Evolutionary conservation across 208 protist species (phyloP).

Genomic region (Acanthamoeba castellanii): DNA sequence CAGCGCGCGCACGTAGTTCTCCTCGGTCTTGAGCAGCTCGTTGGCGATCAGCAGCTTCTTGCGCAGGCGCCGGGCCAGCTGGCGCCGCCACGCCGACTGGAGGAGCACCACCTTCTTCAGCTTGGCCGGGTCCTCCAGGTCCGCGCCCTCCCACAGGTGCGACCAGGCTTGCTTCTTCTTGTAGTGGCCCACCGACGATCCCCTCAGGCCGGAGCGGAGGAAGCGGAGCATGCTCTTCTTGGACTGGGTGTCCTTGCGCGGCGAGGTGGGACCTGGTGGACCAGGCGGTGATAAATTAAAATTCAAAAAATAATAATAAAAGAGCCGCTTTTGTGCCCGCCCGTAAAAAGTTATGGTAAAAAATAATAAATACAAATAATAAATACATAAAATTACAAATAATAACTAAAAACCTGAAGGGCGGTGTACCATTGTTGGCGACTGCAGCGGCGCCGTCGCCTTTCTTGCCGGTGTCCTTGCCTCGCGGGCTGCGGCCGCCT

Average conservation of each 20-base stretch:
- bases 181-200: slow-evolving; percentile 35
- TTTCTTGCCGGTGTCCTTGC: neutral
- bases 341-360: too few relatives aligned
- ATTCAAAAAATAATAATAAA: neutral
- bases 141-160: slow-evolving; percentile 1
- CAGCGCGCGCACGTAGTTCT: slow-evolving; percentile 56
- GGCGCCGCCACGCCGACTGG: slow-evolving; percentile 16
- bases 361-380: neutral
- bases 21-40: slow-evolving; percentile 56
- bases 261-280: neutral
- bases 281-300: neutral
- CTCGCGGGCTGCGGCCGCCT: neutral
- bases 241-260: slow-evolving; percentile 30
- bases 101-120: slow-evolving; percentile 27
- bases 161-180: slow-evolving; percentile 59
- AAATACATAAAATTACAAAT: neutral
- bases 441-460: neutral
- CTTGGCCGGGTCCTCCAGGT: neutral
- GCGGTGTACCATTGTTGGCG: neutral
- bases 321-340: too few relatives aligned
- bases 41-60: slow-evolving; percentile 68
- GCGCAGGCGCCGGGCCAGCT: slow-evolving; percentile 25
- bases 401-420: neutral
- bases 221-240: slow-evolving; percentile 57
- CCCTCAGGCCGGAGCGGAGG: slow-evolving; percentile 9